A percentile compares a stretch with the other conserved stretches of the same genome.
phyloP scores from a whole-genome alignment of 768 basidiomycete species.

The Tricholoma furcatifolium region DNA sequence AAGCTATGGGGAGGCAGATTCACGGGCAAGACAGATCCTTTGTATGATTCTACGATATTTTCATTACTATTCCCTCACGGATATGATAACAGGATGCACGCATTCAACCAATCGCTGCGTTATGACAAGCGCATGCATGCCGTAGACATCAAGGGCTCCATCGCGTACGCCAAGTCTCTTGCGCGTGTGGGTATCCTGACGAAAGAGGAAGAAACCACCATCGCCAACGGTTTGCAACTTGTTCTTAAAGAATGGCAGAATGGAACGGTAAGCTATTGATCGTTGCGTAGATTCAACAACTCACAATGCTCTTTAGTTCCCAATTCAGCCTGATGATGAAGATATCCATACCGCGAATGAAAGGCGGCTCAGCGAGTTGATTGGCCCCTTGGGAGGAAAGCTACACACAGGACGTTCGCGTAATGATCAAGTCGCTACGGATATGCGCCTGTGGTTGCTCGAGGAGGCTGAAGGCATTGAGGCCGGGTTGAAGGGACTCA shows the following conservation, averaged over 20 bases:
- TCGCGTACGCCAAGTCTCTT: conserved; percentile 92
- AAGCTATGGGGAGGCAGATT: conserved; percentile 91
- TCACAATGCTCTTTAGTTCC: conserved; percentile 51
- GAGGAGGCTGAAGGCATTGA: conserved; percentile 71
- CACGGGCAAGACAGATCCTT: conserved; percentile 84
- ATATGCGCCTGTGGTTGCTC: conserved; percentile 95
- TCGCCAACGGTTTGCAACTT: conserved; percentile 67
- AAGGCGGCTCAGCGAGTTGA: conserved; percentile 87
- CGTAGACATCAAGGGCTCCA: conserved; percentile 90
- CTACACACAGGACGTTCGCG: conserved; percentile 96
- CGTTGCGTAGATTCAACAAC: background rate
- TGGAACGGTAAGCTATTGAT: conserved; percentile 54
- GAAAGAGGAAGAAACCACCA: conserved; percentile 67
- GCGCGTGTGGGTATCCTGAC: conserved; percentile 80
- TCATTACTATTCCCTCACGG: conserved; percentile 1
- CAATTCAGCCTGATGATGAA: conserved; percentile 83
- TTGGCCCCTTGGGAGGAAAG: conserved; percentile 92
- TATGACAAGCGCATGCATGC: conserved; percentile 95
- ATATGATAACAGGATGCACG: conserved; percentile 75
- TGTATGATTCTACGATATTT: conserved; percentile 44
- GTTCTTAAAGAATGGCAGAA: conserved; percentile 87
- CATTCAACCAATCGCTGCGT: conserved; percentile 92
- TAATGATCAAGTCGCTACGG: conserved; percentile 98
- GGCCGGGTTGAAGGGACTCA: conserved; percentile 66
- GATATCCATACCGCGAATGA: conserved; percentile 99